A percentile compares a stretch with the other conserved stretches of the same genome.
phyloP scores from a whole-genome alignment of 768 basidiomycete species.

The Neoboletus magnificus region DNA sequence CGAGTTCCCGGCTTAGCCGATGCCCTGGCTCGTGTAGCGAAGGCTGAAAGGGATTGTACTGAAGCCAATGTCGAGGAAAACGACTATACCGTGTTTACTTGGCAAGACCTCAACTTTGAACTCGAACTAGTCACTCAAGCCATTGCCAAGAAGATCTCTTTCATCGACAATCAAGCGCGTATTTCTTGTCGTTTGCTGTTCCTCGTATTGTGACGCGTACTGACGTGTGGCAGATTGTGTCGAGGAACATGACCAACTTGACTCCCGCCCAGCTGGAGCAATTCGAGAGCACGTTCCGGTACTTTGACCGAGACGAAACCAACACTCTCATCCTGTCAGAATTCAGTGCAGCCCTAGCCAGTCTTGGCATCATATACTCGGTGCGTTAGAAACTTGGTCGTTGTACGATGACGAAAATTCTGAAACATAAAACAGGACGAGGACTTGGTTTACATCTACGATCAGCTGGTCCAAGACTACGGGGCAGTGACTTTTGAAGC shows the following conservation, averaged over 20 bases:
- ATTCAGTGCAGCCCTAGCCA: slow-evolving; percentile 92
- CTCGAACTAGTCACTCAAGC: slow-evolving; percentile 77
- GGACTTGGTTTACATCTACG: slow-evolving; percentile 81
- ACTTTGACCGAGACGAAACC: slow-evolving; percentile 91
- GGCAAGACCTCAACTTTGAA: slow-evolving; percentile 88
- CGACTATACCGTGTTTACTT: slow-evolving; percentile 89
- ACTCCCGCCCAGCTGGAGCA: slow-evolving; percentile 96
- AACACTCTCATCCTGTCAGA: slow-evolving; percentile 84
- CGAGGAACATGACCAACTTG: slow-evolving; percentile 89
- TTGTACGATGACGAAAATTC: neutral
- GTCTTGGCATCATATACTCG: slow-evolving; percentile 90
- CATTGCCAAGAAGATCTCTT: slow-evolving; percentile 86
- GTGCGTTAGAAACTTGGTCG: slow-evolving; percentile 36
- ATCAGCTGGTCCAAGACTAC: slow-evolving; percentile 73
- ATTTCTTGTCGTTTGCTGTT: neutral
- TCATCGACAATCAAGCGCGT: slow-evolving; percentile 90
- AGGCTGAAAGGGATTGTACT: slow-evolving; percentile 71
- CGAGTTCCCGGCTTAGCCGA: slow-evolving; percentile 65
- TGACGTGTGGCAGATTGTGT: slow-evolving; percentile 66
- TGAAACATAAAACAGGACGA: slow-evolving; percentile 55
- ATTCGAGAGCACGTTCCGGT: slow-evolving; percentile 95
- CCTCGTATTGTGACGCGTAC: neutral
- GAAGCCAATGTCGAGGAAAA: slow-evolving; percentile 96
- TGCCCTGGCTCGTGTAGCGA: slow-evolving; percentile 50
- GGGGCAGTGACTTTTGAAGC: slow-evolving; percentile 92